Percentiles rank a stretch among this genome's conserved stretches.
Evolutionary conservation across 208 protist species (phyloP).

Genomic region (Wallacemonas rigidus): DNA sequence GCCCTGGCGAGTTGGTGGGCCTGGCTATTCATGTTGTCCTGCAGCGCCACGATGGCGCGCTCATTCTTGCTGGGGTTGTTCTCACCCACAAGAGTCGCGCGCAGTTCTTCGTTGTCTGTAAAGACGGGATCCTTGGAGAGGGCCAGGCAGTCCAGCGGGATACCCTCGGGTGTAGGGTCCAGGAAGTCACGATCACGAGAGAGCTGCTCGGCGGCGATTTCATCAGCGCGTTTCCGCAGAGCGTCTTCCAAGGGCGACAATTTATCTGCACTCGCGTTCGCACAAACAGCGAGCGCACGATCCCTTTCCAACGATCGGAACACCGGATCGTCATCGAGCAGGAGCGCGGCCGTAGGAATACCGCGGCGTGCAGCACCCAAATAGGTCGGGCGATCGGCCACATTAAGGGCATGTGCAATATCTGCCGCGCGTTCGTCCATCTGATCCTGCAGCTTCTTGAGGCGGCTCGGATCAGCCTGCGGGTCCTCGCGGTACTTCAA

Average conservation of each 20-base stretch:
- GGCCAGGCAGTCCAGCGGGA: slow-evolving; percentile 37
- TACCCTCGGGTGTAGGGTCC: slow-evolving; percentile 43
- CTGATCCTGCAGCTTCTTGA: slow-evolving; percentile 28
- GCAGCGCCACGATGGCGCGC: slow-evolving; percentile 32
- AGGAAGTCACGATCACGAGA: slow-evolving; percentile 42
- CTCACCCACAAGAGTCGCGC: slow-evolving; percentile 34
- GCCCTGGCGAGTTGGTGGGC: slow-evolving; percentile 40
- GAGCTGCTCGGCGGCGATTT: slow-evolving; percentile 34
- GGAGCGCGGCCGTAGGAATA: slow-evolving; percentile 41
- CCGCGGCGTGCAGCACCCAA: slow-evolving; percentile 43
- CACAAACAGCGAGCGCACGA: slow-evolving; percentile 24
- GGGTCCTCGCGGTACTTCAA: slow-evolving; percentile 25
- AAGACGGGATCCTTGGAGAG: slow-evolving; percentile 44
- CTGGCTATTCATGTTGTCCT: slow-evolving; percentile 57
- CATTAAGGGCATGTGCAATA: slow-evolving; percentile 50
- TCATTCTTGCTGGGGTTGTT: slow-evolving; percentile 27
- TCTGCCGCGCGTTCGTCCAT: slow-evolving; percentile 45
- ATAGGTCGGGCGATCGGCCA: slow-evolving; percentile 40
- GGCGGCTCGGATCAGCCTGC: slow-evolving; percentile 20
- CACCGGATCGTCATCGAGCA: slow-evolving; percentile 52
- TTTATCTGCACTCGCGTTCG: slow-evolving; percentile 1
- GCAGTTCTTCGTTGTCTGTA: slow-evolving; percentile 38
- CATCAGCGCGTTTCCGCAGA: slow-evolving; percentile 44
- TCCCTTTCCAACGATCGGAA: slow-evolving; percentile 44
- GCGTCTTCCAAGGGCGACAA: slow-evolving; percentile 38